Base-by-base conservation (phyloP, 2,329 filamentous ascomycete species). In the Neospermospora avenae region DNA sequence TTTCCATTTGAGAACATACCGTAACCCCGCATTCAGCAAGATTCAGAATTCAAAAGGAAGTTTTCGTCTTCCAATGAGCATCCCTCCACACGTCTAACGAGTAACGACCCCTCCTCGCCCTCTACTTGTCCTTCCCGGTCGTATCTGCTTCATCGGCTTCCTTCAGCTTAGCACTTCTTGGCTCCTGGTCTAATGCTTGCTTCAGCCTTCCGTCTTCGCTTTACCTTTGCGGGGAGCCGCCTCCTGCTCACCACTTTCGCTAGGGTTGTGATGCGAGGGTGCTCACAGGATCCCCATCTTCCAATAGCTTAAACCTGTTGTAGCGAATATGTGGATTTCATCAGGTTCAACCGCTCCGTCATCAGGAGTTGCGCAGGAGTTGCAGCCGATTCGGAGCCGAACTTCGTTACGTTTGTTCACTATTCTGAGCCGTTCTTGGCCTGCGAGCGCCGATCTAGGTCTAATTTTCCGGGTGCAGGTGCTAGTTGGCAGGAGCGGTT, bases 121-220 rank as follows among this genome's bases (percentile, higher is more conserved):
- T n/a, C n/a, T n/a, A n/a, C n/a, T n/a, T n/a, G n/a, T n/a, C n/a
- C n/a, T n/a, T n/a, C n/a, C n/a, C n/a, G n/a, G n/a, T n/a, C n/a
- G n/a, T n/a, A n/a, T n/a, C n/a, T n/a, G n/a, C n/a, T n/a, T n/a
- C n/a, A n/a, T n/a, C n/a, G n/a, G n/a, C 48, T 31, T n/a, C n/a
- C 18, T 51, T 37, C 31, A 16, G 28, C 14, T 13, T 51, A 51
- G 46, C 31, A 5, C 16, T 49, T n/a, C 8, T 35, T 28, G 10
- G 18, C 7, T 28, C 46, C 28, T 37, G 34, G n/a, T 51, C 48
- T 14, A 51, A 51, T 51, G 48, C 48, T 51, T 51, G 18, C 48
- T 51, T 22, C 48, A 35, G 48, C 48, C 48, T 51, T 51, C 48
- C 48, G 48, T 51, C 48, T 51, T 51, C 48, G 48, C 48, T 51